A percentile compares a stretch with the other conserved stretches of the same genome.
Conservation (phyloP, 163 green algal genomes). For the Coccomyxa subellipsoidea region DNA sequence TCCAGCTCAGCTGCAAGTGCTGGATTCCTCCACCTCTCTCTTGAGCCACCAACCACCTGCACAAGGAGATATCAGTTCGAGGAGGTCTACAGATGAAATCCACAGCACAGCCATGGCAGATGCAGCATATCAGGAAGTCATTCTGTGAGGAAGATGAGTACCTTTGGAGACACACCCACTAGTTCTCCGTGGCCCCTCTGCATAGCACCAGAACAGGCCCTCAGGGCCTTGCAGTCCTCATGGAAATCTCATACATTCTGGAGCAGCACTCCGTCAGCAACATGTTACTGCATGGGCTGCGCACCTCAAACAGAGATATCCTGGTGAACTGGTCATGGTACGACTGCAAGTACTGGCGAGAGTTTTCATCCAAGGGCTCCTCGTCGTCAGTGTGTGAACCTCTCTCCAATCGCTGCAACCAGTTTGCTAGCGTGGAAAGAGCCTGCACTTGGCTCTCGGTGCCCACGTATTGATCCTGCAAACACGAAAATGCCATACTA, state of each 20-base stretch:
- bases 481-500: not conserved
- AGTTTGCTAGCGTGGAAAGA: not conserved
- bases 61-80: not conserved
- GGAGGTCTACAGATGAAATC: not conserved
- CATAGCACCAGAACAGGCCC: conserved; percentile 3
- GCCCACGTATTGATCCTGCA: not conserved
- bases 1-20: conserved; percentile 1
- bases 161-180: conserved; percentile 9
- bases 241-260: too few relatives aligned
- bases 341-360: conserved; percentile 32
- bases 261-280: too few relatives aligned
- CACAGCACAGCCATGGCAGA: not conserved
- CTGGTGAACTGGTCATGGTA: conserved; percentile 24
- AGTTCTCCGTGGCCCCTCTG: conserved; percentile 14
- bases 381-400: conserved; percentile 11
- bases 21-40: not conserved
- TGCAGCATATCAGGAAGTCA: not conserved
- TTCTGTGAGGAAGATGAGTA: not conserved
- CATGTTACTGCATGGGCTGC: too few relatives aligned
- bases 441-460: not conserved
- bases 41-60: not conserved
- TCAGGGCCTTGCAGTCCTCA: too few relatives aligned
- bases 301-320: not conserved
- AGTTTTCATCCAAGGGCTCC: conserved; percentile 27
- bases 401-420: not conserved